Conservation (phyloP, 345 rosid species). For the Capsella bursapastoris region DNA sequence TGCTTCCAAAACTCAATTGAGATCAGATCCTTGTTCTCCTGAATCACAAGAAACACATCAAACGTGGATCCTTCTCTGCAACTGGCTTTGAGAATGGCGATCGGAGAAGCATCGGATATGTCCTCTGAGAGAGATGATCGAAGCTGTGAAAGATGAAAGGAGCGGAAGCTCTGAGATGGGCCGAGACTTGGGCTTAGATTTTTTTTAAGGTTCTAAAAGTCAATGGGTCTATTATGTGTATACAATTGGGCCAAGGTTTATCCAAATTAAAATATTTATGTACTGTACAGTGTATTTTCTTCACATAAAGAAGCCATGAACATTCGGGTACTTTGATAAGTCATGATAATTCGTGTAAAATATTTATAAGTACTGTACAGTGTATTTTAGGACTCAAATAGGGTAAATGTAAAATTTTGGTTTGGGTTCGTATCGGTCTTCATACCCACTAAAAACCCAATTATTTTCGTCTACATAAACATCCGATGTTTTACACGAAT, state of each 20-base stretch:
- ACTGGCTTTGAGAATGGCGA: constrained; percentile 20
- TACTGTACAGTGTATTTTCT: no score
- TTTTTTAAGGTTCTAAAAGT: not conserved
- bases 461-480: no score
- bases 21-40: constrained; percentile 35
- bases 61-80: constrained; percentile 28
- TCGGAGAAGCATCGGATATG: constrained; percentile 35
- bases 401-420: no score
- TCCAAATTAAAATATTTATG: no score
- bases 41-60: not conserved
- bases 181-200: not conserved
- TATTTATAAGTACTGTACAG: no score
- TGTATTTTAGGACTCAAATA: no score
- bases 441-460: no score
- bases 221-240: not conserved
- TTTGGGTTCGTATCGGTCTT: no score
- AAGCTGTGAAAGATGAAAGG: constrained; percentile 20
- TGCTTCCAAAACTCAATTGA: constrained; percentile 12
- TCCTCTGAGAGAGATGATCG: constrained; percentile 39
- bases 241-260: not conserved
- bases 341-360: no score
- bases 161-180: constrained; percentile 33
- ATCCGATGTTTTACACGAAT: no score
- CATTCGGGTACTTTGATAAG: no score
- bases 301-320: no score